Percentiles rank a stretch among this genome's conserved stretches.
These are phyloP conservation scores for Blumeria hordei DNA, from an alignment of 2,329 filamentous ascomycete genomes.

Conservation along the genomic window DNA sequence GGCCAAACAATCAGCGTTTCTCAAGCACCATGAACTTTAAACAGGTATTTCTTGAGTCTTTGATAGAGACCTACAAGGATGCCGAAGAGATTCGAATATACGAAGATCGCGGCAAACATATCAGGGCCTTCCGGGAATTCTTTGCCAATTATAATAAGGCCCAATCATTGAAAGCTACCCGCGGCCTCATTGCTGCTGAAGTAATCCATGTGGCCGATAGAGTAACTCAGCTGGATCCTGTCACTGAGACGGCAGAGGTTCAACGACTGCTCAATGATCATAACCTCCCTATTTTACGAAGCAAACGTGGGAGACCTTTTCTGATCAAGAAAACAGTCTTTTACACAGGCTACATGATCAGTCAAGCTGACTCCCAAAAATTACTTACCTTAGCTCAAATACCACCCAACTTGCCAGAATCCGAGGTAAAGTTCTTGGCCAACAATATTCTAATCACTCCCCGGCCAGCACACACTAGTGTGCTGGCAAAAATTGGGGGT, in stretches of 20 bases:
- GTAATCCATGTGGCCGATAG: conserved; percentile 70
- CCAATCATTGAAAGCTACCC: conserved; percentile 23
- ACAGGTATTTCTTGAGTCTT: conserved; percentile 52
- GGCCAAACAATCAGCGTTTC: conserved; percentile 60
- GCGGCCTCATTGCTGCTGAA: conserved; percentile 47
- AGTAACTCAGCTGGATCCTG: conserved; percentile 48
- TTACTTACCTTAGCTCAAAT: conserved; percentile 46
- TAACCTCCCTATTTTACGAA: conserved; percentile 33
- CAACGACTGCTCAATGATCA: conserved; percentile 78
- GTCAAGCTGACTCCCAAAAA: conserved; percentile 42
- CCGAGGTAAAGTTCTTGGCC: conserved; percentile 57
- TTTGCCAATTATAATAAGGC: conserved; percentile 51
- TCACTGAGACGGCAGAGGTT: conserved; percentile 58
- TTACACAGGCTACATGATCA: conserved; percentile 80
- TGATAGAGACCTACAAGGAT: conserved; percentile 65
- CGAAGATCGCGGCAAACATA: conserved; percentile 41
- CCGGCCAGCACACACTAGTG: conserved; percentile 43
- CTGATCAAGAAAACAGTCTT: conserved; percentile 70
- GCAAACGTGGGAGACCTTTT: conserved; percentile 22
- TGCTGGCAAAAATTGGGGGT: conserved; percentile 67
- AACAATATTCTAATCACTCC: conserved; percentile 83
- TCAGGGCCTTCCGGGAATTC: conserved; percentile 66
- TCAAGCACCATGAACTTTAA: conserved; percentile 78
- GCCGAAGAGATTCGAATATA: conserved; percentile 65
- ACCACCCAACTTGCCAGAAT: conserved; percentile 34